Conservation (phyloP, 208 protist genomes). For the Trypanosoma congolense region DNA sequence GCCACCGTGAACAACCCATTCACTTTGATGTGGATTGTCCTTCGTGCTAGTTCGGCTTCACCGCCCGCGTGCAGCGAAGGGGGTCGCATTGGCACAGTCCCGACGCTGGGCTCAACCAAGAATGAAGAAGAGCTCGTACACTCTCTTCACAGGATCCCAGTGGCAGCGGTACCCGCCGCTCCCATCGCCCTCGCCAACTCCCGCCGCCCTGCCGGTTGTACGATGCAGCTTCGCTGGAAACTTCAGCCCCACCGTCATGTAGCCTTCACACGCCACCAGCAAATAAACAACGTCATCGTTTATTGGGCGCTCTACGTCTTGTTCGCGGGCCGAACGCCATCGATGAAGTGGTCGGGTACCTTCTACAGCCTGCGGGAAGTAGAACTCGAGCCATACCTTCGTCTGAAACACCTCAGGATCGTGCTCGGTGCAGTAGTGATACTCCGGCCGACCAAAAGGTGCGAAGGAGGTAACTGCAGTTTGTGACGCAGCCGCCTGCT, state of each 20-base stretch:
- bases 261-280: conserved; percentile 83
- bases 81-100: neutral
- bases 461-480: conserved; percentile 14
- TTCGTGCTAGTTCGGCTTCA: too few species aligned
- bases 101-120: conserved; percentile 28
- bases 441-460: conserved; percentile 53
- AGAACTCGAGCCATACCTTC: conserved; percentile 78
- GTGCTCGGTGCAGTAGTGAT: conserved; percentile 71
- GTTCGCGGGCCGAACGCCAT: conserved; percentile 78
- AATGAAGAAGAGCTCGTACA: conserved; percentile 78
- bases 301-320: conserved; percentile 51
- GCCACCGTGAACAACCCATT: too few species aligned
- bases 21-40: too few species aligned
- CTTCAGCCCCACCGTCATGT: conserved; percentile 70
- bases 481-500: conserved; percentile 6
- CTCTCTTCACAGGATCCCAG: conserved; percentile 63
- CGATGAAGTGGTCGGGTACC: conserved; percentile 70
- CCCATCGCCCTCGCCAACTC: conserved; percentile 25
- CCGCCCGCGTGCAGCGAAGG: neutral
- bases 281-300: conserved; percentile 73
- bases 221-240: conserved; percentile 49
- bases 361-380: conserved; percentile 51
- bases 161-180: conserved; percentile 40
- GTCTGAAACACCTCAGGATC: conserved; percentile 47
- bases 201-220: conserved; percentile 8